Evolutionary conservation across 192 early-diverging fungal species (phyloP).

Genomic region (Entomortierella lignicola): DNA sequence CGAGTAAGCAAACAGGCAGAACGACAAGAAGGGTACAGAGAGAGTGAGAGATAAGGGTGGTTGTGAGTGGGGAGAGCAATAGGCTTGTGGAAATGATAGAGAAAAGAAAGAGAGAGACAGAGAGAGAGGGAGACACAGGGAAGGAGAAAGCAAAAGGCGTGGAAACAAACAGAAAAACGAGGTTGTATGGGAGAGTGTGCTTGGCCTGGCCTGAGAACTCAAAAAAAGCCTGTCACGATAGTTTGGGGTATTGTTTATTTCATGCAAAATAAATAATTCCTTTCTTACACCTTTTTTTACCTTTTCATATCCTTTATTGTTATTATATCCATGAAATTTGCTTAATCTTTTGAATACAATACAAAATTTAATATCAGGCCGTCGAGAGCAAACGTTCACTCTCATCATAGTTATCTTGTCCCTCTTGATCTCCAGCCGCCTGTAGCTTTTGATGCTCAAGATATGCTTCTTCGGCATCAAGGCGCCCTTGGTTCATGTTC

Average conservation of each 20-base stretch:
- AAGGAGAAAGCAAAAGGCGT: not conserved
- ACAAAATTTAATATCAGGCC: no score
- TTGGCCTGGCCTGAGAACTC: not conserved
- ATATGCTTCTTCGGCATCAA: slow-evolving; percentile 51
- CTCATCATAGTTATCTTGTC: slow-evolving; percentile 6
- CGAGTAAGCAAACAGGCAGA: not conserved
- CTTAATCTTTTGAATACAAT: no score
- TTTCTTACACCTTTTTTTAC: no score
- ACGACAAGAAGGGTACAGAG: no score
- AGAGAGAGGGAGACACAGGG: slow-evolving; percentile 1
- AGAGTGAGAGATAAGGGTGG: not conserved
- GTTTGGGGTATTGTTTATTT: not conserved
- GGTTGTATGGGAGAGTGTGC: not conserved
- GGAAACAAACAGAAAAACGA: not conserved
- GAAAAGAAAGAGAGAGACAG: not conserved
- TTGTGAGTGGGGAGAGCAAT: not conserved
- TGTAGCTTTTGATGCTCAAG: slow-evolving; percentile 17
- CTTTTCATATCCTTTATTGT: no score
- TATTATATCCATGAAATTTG: no score
- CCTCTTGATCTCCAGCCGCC: not conserved
- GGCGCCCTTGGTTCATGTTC: slow-evolving; percentile 62
- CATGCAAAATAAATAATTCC: not conserved
- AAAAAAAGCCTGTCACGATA: no score
- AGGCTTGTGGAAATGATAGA: not conserved
- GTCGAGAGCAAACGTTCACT: slow-evolving; percentile 22